Evolutionary conservation across 1,284 basidiomycete species (phyloP), one percentile per base, ranked within the genome.

Genomic region (Ganoderma multipileum): DNA sequence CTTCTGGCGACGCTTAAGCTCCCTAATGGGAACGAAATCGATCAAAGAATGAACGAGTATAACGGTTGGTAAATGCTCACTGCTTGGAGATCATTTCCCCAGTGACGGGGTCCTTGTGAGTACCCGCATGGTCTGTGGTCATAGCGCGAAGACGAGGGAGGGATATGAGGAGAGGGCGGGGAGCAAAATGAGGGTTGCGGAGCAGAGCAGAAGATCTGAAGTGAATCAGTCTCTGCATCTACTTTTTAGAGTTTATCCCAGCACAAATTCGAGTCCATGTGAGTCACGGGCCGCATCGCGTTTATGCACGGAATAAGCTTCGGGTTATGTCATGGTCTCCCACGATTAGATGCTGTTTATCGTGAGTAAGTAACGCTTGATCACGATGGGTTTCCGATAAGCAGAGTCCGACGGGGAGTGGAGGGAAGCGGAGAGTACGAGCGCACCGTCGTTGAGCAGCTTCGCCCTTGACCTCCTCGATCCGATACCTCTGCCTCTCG

Each of bases 81-180:
- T 89, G 87, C 89, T 98, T 98, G 83, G 95, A 97, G 77, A 98
- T 90, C 91, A 96, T 88, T 82, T 98, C 96, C 54, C 95, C 96
- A 2, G 96, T 97, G 71, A 95, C 88, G 57, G 93, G 92, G 81
- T 98, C 96, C 84, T 89, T 90, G 80, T 93, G 92, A 1, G 86
- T 83, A 66, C 85, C 84, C 59, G 85, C 76, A 41, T 80, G 73
- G 70, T 90, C 87, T 59, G 89, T 77, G 16, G 87, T 83, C 89
- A 91, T 90, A 11, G 67, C 81, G 77, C 79, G 77, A 59, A 65
- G 38, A 16, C 44, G 64, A n/a, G 39, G 42, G 64, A 41, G 60
- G 23, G 59, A 33, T 64, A 63, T 33, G 50, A 36, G 47, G 41
- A 60, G 66, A 60, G 71, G 65, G 54, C 42, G 50, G 42, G 55